Conservation (phyloP, 2,329 filamentous ascomycete species). For the Allantophomopsis cytisporea region DNA sequence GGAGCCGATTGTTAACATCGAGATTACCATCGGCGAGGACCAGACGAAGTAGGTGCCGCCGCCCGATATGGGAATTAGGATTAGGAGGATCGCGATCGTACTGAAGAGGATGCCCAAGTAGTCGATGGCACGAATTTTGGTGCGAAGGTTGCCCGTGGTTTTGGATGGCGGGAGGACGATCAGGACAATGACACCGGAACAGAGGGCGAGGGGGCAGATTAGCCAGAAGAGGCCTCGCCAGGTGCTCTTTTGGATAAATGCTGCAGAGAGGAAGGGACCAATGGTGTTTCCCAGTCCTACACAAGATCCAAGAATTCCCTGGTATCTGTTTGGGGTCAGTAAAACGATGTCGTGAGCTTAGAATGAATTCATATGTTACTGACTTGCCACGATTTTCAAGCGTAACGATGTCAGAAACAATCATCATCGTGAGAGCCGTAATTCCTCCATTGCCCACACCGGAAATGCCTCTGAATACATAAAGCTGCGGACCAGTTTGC, state of each 20-base stretch:
- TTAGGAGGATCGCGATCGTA: conserved; percentile 39
- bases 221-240: conserved; percentile 33
- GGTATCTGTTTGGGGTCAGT: conserved; percentile 16
- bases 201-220: conserved; percentile 33
- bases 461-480: conserved; percentile 43
- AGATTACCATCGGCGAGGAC: conserved; percentile 41
- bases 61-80: conserved; percentile 50
- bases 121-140: conserved; percentile 41
- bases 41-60: conserved; percentile 43
- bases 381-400: conserved; percentile 40
- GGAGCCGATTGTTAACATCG: conserved; percentile 38
- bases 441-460: conserved; percentile 51
- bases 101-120: conserved; percentile 40
- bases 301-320: conserved; percentile 26
- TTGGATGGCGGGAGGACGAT: conserved; percentile 37
- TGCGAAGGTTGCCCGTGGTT: conserved; percentile 28
- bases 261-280: conserved; percentile 29
- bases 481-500: conserved; percentile 40
- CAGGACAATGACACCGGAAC: conserved; percentile 29
- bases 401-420: conserved; percentile 45
- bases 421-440: conserved; percentile 44
- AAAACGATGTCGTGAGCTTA: background rate
- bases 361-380: conserved; percentile 13
- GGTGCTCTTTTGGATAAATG: conserved; percentile 21
- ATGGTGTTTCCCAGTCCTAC: conserved; percentile 26